Percentiles rank a stretch among this genome's conserved stretches.
Evolutionary conservation across 192 early-diverging fungal genomes (phyloP).

Genomic region (Coemansia sp.): DNA sequence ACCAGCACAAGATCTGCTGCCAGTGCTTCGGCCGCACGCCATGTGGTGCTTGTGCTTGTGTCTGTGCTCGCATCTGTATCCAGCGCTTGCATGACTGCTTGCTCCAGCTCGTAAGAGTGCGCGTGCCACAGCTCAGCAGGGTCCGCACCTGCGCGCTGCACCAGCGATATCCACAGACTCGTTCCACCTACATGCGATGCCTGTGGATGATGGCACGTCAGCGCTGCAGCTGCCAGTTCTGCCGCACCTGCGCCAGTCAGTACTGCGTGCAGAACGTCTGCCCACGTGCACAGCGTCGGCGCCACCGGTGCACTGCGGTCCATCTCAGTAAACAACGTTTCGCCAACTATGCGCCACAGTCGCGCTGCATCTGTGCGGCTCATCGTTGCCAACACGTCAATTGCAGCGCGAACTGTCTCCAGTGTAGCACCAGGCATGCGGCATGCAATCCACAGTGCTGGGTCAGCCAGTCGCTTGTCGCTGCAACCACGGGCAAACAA

Average conservation of each 20-base stretch:
- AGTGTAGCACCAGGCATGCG: slow-evolving; percentile 37
- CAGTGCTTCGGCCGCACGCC: slow-evolving; percentile 19
- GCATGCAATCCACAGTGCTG: slow-evolving; percentile 36
- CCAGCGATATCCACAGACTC: slow-evolving; percentile 84
- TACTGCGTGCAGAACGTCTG: slow-evolving; percentile 22
- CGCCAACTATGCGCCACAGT: slow-evolving; percentile 29
- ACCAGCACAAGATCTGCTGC: slow-evolving; percentile 35
- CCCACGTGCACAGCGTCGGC: slow-evolving; percentile 13
- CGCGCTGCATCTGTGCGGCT: slow-evolving; percentile 15
- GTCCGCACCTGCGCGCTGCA: slow-evolving; percentile 71
- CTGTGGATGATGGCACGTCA: slow-evolving; percentile 53
- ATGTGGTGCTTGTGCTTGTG: neutral
- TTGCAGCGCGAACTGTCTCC: slow-evolving; percentile 3
- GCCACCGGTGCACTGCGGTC: neutral
- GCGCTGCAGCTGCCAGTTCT: slow-evolving; percentile 55
- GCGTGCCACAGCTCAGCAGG: slow-evolving; percentile 63
- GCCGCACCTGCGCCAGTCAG: slow-evolving; percentile 7
- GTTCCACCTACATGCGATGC: slow-evolving; percentile 44
- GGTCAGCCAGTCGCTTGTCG: slow-evolving; percentile 25
- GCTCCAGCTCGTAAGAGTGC: slow-evolving; percentile 45
- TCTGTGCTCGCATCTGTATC: slow-evolving; percentile 24
- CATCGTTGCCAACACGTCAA: slow-evolving; percentile 16
- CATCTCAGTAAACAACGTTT: slow-evolving; percentile 10
- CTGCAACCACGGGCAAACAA: slow-evolving; percentile 35
- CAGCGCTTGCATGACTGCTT: slow-evolving; percentile 52